These are phyloP conservation scores for Coccinonectria pachysandricola DNA, from an alignment of 2,329 filamentous ascomycete species.

Conservation along the genomic window DNA sequence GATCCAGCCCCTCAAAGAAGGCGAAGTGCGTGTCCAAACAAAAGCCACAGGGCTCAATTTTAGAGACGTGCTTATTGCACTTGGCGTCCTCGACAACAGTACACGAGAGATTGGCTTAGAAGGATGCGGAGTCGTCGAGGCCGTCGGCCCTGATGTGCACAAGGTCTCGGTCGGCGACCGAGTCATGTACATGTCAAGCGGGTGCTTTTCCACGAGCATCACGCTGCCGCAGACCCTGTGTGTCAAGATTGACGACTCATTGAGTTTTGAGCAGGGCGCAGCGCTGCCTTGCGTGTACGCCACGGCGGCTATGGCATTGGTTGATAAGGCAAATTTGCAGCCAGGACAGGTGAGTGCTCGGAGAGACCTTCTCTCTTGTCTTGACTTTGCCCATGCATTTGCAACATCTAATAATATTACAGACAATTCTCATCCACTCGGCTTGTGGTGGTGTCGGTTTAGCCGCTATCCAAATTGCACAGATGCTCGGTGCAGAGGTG, in stretches of 20 bases:
- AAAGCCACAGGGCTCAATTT: slow-evolving; percentile 3
- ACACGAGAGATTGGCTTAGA: slow-evolving; percentile 19
- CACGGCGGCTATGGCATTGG: slow-evolving; percentile 24
- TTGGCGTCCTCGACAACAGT: slow-evolving; percentile 18
- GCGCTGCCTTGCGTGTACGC: slow-evolving; percentile 24
- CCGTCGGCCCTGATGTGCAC: slow-evolving; percentile 17
- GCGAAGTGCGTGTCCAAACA: not conserved
- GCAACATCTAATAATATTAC: not conserved
- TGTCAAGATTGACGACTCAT: slow-evolving; percentile 23
- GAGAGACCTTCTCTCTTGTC: too few species aligned
- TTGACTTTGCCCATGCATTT: not conserved
- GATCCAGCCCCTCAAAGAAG: not conserved
- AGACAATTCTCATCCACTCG: slow-evolving; percentile 26
- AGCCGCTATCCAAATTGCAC: slow-evolving; percentile 21
- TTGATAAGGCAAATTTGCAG: slow-evolving; percentile 10
- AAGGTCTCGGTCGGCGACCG: slow-evolving; percentile 24
- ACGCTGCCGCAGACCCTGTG: slow-evolving; percentile 13
- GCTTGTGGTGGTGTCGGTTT: slow-evolving; percentile 25
- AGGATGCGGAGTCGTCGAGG: slow-evolving; percentile 19
- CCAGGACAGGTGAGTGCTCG: slow-evolving; percentile 3
- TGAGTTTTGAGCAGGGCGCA: slow-evolving; percentile 26
- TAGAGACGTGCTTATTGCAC: slow-evolving; percentile 28
- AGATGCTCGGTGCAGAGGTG: slow-evolving; percentile 20
- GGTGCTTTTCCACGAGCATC: slow-evolving; percentile 19
- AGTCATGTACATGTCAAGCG: slow-evolving; percentile 17